Conservation (phyloP, 2,329 filamentous ascomycete genomes). For the Colletotrichum sansevieriae region DNA sequence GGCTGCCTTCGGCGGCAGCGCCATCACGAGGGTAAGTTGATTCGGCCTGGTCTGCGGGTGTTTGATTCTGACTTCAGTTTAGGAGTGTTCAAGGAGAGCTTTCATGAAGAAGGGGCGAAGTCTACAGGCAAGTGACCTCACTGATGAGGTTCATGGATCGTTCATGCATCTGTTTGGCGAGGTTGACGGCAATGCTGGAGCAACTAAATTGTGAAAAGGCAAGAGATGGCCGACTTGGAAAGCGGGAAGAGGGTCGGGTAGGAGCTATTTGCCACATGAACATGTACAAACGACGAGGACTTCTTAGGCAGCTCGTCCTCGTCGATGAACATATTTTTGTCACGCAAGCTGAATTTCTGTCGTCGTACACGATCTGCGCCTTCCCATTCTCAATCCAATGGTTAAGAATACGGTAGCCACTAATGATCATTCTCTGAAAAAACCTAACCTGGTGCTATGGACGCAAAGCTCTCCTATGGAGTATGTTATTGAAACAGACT, state of each 20-base stretch:
- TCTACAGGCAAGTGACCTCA: constrained; percentile 93
- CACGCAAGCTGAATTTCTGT: too few relatives aligned
- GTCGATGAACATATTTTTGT: too few relatives aligned
- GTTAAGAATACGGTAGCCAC: too few relatives aligned
- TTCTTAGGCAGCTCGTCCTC: too few relatives aligned
- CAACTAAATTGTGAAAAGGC: constrained; percentile 50
- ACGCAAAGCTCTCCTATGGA: not conserved
- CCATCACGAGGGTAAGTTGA: constrained; percentile 80
- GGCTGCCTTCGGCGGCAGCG: constrained; percentile 87
- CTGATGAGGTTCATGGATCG: constrained; percentile 86
- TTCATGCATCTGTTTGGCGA: constrained; percentile 87
- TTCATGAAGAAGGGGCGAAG: constrained; percentile 88
- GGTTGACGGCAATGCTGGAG: constrained; percentile 59
- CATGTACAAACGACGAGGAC: too few relatives aligned
- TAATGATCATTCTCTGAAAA: too few relatives aligned
- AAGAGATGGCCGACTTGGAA: too few relatives aligned
- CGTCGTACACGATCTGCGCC: too few relatives aligned
- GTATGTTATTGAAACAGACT: not conserved
- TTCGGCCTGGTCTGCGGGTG: not conserved
- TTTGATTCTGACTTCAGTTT: constrained; percentile 40
- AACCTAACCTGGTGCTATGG: not conserved
- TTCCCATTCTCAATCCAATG: too few relatives aligned
- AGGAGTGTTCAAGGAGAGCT: constrained; percentile 87
- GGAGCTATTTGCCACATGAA: too few relatives aligned
- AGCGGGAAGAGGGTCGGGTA: too few relatives aligned